A percentile compares a stretch with the other conserved stretches of the same genome.
phyloP scores from a whole-genome alignment of 495 filamentous ascomycete species.

The Copromyces sp. region DNA sequence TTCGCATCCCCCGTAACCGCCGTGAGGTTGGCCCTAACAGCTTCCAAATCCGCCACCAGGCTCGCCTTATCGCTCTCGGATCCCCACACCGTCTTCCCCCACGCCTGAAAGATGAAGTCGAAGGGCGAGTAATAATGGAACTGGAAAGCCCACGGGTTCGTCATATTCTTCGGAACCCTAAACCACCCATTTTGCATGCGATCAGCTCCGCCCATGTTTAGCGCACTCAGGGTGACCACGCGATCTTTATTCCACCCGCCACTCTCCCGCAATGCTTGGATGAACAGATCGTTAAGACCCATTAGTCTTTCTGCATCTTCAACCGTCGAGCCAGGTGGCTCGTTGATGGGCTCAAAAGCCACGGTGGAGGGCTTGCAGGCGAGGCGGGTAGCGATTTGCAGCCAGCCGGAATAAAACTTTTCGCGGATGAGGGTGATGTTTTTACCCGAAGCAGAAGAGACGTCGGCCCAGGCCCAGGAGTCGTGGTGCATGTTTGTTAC shows the following conservation, averaged over 20 bases:
- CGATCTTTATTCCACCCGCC: constrained; percentile 46
- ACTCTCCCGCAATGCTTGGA: constrained; percentile 42
- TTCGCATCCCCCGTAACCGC: constrained; percentile 5
- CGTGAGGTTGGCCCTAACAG: constrained; percentile 43
- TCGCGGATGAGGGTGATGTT: constrained; percentile 47
- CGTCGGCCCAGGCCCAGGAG: constrained; percentile 50
- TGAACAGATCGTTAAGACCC: constrained; percentile 47
- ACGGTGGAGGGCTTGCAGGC: constrained; percentile 44
- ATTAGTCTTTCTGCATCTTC: constrained; percentile 44
- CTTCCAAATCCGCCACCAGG: constrained; percentile 40
- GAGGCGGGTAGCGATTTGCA: constrained; percentile 47
- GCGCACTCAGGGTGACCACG: constrained; percentile 47
- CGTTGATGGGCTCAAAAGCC: constrained; percentile 54
- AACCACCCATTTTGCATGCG: constrained; percentile 42
- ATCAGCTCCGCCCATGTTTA: constrained; percentile 40
- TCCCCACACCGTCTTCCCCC: constrained; percentile 54
- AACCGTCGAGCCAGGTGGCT: constrained; percentile 42
- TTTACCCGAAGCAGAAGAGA: constrained; percentile 28
- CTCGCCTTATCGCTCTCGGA: constrained; percentile 41
- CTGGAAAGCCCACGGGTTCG: constrained; percentile 52
- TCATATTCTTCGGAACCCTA: constrained; percentile 33
- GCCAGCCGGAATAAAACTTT: constrained; percentile 47
- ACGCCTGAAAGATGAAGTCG: constrained; percentile 43
- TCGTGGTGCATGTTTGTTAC: constrained; percentile 55
- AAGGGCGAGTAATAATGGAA: constrained; percentile 55